Base-by-base conservation (phyloP, 1,284 basidiomycete species). In the Moesziomyces globuligerus region DNA sequence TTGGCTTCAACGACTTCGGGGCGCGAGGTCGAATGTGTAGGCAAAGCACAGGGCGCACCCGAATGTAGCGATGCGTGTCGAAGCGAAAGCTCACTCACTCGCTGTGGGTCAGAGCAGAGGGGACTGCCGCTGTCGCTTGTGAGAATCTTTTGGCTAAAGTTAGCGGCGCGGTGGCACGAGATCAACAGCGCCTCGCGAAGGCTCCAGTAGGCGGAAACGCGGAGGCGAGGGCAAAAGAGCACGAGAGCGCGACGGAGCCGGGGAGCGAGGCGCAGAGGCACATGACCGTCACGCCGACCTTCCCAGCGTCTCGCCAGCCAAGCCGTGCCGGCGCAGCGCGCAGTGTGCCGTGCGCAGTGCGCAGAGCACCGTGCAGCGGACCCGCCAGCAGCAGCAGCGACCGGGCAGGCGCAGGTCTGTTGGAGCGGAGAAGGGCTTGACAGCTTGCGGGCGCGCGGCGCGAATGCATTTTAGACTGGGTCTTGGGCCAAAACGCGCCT, bases 381-480 rank as follows among this genome's bases (percentile, higher is more conserved):
- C n/a, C n/a, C n/a, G n/a, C n/a, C 29, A 32, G 13, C 28, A 13
- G 3, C 32, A 11, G 32, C 32, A 34, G 50, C 50, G 38, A 34
- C 29, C 21, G 24, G 7, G 34, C 49, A 21, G 49, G 8, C 34
- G 28, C 32, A 53, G 43, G 18, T 32, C 24, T 53, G 37, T 46
- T 29, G 39, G 34, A 53, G 51, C 49, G 26, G 51, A 38, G 51
- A 52, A 38, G 25, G n/a, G 32, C 15, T 44, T 52, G 49, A 52
- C 49, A 44, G 51, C 37, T 51, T n/a, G 15, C 29, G 48, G 24
- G 13, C n/a, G 13, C 10, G n/a, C n/a, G 17, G n/a, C 44, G n/a
- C n/a, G n/a, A n/a, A n/a, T n/a, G 32, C 32, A 3, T 6, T 34
- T 13, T 17, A 34, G 15, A 13, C 7, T 17, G 32, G 13, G 4